Evolutionary conservation across 352 stramenopile species (phyloP), one percentile per base, ranked within the genome.

Genomic region (Pythium folliculosum): DNA sequence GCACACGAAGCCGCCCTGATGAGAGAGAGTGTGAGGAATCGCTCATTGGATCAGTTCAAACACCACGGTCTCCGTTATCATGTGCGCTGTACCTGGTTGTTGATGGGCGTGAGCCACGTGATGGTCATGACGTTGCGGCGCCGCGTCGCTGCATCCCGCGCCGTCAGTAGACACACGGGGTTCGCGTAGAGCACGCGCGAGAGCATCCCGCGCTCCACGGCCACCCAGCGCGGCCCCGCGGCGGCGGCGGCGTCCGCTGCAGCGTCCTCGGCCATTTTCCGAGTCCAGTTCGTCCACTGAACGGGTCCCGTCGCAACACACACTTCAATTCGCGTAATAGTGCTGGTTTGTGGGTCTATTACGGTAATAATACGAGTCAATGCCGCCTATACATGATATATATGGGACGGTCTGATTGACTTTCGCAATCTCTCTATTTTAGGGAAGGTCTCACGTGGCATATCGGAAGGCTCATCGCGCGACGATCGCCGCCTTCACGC

Each of bases 61-160:
- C 27, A 32, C 3, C 27, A 32, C 27, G 27, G 27, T 32, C 27
- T 32, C 27, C 27, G 27, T 2, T 32, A 32, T 32, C 27, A 32
- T 32, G 27, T 5, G 27, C 3, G 5, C 27, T 32, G 37, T 43
- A 91, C 85, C 70, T 92, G 77, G 74, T 96, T 96, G 77, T 94
- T 94, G 61, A 94, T 88, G 21, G 84, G 73, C n/a, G 88, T 94
- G 51, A 94, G 78, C 88, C 88, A 96, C 23, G 86, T 92, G 64
- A 96, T 89, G 25, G 86, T 89, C 88, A 96, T 96, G 69, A 93
- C 77, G 68, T 81, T 89, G 50, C 69, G 73, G 23, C 45, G 10
- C 17, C 19, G 44, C 16, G 64, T 70, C 51, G 77, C 66, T 3
- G 38, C 59, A 32, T 72, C 70, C 27, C 69, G 32, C 32, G 84